These are phyloP conservation scores for Aspergillus egyptiacus DNA, from an alignment of 495 filamentous ascomycete genomes.

Conservation along the genomic window DNA sequence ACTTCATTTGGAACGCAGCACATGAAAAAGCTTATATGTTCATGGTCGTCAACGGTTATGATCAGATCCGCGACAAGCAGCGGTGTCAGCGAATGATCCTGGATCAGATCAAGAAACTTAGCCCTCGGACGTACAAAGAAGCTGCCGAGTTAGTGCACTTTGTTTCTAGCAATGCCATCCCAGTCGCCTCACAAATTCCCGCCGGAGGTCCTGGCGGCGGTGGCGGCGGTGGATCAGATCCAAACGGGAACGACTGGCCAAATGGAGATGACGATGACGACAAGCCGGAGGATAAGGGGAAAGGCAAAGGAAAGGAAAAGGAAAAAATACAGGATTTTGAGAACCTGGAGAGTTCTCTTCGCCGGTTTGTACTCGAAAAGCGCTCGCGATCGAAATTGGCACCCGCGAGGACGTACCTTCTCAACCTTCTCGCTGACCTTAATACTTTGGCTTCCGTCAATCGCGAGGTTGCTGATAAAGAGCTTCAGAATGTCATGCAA, in stretches of 20 bases:
- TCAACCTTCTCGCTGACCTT: conserved; percentile 85
- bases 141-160: conserved; percentile 91
- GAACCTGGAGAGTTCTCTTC: conserved; percentile 76
- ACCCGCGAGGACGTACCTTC: conserved; percentile 91
- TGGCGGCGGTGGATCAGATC: conserved; percentile 47
- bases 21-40: conserved; percentile 98
- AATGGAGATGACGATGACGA: conserved; percentile 41
- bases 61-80: conserved; percentile 86
- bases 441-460: conserved; percentile 80
- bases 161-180: conserved; percentile 92
- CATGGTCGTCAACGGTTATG: conserved; percentile 96
- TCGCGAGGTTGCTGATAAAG: conserved; percentile 74
- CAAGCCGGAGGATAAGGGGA: conserved; percentile 47
- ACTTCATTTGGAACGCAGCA: conserved; percentile 93
- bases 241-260: conserved; percentile 30
- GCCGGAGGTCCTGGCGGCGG: conserved; percentile 44
- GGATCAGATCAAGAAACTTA: conserved; percentile 77
- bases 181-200: conserved; percentile 54
- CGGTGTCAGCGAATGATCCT: conserved; percentile 84
- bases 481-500: conserved; percentile 75
- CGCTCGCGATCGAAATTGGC: conserved; percentile 91
- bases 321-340: conserved; percentile 86
- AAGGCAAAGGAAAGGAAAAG: conserved; percentile 85
- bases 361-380: conserved; percentile 94
- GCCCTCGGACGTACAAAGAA: conserved; percentile 88